Conservation (phyloP, 257 asterid genomes). For the Rauvolfia tetraphylla region DNA sequence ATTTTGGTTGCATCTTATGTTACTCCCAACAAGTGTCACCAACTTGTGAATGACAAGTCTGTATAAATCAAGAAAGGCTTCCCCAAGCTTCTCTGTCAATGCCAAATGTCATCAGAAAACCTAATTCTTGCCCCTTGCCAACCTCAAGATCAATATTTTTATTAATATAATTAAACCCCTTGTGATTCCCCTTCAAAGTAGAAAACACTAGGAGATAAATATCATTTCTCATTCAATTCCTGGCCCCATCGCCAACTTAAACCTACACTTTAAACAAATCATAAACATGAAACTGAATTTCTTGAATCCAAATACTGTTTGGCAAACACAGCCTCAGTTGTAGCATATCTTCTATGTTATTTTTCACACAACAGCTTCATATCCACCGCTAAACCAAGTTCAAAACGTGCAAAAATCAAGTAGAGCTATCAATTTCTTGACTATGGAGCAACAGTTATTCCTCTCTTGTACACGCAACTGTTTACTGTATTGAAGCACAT, state of each 20-base stretch:
- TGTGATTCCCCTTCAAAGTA: background rate
- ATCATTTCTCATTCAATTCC: background rate
- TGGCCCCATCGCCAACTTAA: background rate
- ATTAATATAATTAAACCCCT: background rate
- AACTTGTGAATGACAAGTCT: background rate
- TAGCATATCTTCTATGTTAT: background rate
- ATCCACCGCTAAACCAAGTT: background rate
- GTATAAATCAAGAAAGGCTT: background rate
- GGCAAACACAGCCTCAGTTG: background rate
- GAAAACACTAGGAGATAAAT: background rate
- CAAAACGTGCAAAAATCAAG: background rate
- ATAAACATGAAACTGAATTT: background rate
- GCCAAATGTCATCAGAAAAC: background rate
- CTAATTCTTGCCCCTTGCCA: background rate
- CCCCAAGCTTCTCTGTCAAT: background rate
- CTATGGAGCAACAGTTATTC: background rate
- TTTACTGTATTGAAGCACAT: no score
- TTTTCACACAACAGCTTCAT: background rate
- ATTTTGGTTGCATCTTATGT: background rate
- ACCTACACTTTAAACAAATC: background rate
- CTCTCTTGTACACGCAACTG: background rate
- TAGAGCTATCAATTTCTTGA: background rate
- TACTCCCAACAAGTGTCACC: background rate
- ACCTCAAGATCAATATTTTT: background rate
- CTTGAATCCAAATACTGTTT: background rate